These are phyloP conservation scores for Nannochloris sp. DNA, from an alignment of 139 green algal genomes.

Conservation along the genomic window DNA sequence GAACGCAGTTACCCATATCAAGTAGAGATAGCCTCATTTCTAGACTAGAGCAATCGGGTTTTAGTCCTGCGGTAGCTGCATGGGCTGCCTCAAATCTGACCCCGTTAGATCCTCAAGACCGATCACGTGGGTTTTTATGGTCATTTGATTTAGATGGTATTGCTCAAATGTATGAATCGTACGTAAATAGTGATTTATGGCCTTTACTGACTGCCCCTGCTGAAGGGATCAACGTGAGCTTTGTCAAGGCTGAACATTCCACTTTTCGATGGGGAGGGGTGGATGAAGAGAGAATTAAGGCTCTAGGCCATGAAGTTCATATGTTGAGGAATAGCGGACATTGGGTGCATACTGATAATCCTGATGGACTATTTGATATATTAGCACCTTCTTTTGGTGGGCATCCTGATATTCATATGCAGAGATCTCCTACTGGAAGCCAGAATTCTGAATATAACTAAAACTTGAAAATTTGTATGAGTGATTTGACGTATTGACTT, in stretches of 20 bases:
- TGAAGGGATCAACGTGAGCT: conserved; percentile 64
- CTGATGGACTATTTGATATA: conserved; percentile 69
- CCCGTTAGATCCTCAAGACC: conserved; percentile 14
- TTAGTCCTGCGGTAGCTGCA: conserved; percentile 39
- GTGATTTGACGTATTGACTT: neutral
- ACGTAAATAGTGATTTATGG: conserved; percentile 74
- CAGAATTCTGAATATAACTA: neutral
- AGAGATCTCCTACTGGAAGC: neutral
- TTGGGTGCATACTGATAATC: conserved; percentile 89
- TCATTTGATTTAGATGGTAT: conserved; percentile 85
- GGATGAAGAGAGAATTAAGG: conserved; percentile 51
- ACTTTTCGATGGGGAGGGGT: conserved; percentile 50
- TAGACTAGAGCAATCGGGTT: conserved; percentile 21
- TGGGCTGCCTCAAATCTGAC: conserved; percentile 87
- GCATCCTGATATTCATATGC: conserved; percentile 32
- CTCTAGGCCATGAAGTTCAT: conserved; percentile 66
- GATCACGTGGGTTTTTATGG: conserved; percentile 51
- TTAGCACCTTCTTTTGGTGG: conserved; percentile 54
- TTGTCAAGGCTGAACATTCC: conserved; percentile 71
- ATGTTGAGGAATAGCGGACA: conserved; percentile 63
- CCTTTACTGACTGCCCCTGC: conserved; percentile 53
- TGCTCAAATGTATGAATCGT: conserved; percentile 75
- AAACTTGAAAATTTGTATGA: neutral
- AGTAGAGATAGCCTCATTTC: conserved; percentile 44
- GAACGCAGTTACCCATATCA: conserved; percentile 52